Percentiles rank a stretch among this genome's conserved stretches.
phyloP scores from a whole-genome alignment of 176 grass and related monocot genomes.

The Themeda triandra region DNA sequence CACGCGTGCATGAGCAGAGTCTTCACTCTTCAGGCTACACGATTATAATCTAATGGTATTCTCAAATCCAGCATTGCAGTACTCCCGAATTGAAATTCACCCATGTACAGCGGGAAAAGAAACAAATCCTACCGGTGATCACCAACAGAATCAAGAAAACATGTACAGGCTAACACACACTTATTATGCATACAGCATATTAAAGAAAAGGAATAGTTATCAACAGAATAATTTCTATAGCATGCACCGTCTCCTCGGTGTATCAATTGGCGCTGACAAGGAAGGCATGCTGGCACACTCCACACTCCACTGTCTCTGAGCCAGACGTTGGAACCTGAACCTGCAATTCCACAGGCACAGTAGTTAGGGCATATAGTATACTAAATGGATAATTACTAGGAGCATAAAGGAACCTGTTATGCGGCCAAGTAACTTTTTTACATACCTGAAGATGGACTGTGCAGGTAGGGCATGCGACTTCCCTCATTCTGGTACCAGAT shows the following conservation, averaged over 20 bases:
- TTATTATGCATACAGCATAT: conserved; percentile 20
- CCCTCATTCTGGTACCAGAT: conserved; percentile 68
- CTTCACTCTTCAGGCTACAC: too few species aligned
- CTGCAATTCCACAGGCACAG: conserved; percentile 42
- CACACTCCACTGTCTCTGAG: conserved; percentile 95
- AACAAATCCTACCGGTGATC: neutral
- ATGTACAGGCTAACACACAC: conserved; percentile 21
- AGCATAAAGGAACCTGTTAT: neutral
- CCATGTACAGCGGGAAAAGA: neutral
- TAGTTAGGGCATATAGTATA: neutral
- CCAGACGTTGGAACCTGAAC: conserved; percentile 87
- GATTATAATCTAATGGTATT: too few species aligned
- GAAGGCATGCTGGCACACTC: conserved; percentile 95
- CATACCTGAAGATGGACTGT: conserved; percentile 98
- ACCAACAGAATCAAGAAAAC: conserved; percentile 27
- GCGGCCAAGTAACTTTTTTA: neutral
- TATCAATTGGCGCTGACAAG: conserved; percentile 82
- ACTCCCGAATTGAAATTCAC: too few species aligned
- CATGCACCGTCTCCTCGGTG: neutral
- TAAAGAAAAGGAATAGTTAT: neutral
- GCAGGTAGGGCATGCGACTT: conserved; percentile 95
- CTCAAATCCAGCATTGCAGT: too few species aligned
- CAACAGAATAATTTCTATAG: conserved; percentile 28
- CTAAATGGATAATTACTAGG: neutral
- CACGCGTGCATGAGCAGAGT: too few species aligned